phyloP scores from a whole-genome alignment of 1,284 basidiomycete species.

The Malassezia vespertilionis region DNA sequence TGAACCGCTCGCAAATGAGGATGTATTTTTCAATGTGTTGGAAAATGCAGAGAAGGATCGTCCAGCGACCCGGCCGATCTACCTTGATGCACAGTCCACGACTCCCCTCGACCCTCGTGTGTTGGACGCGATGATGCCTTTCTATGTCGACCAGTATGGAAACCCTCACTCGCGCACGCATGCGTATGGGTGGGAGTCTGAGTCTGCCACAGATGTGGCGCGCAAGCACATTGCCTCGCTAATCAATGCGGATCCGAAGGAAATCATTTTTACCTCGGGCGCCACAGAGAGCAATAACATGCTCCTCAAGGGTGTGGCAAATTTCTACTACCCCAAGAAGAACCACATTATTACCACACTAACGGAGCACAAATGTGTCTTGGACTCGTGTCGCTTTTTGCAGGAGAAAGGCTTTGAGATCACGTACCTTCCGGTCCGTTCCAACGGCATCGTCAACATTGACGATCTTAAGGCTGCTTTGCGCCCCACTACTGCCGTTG shows the following conservation, averaged over 20 bases:
- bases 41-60: conserved; percentile 8
- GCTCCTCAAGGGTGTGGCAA: conserved; percentile 91
- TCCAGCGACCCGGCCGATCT: conserved; percentile 40
- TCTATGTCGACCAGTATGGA: conserved; percentile 87
- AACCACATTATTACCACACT: conserved; percentile 54
- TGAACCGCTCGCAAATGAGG: not conserved
- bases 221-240: conserved; percentile 80
- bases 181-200: conserved; percentile 98
- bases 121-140: conserved; percentile 92
- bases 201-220: conserved; percentile 81
- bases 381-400: conserved; percentile 91
- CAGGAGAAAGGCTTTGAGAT: conserved; percentile 95
- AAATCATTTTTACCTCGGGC: conserved; percentile 94
- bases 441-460: conserved; percentile 72
- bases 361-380: conserved; percentile 91
- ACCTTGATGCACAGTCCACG: conserved; percentile 55
- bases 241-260: conserved; percentile 87
- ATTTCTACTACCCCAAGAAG: conserved; percentile 54
- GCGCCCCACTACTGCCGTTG: conserved; percentile 67
- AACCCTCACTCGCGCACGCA: conserved; percentile 98
- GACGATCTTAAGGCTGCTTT: conserved; percentile 68
- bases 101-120: conserved; percentile 96
- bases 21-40: conserved; percentile 1
- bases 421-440: conserved; percentile 86
- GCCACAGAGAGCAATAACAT: conserved; percentile 98